A percentile compares a stretch with the other conserved stretches of the same genome.
phyloP scores from a whole-genome alignment of 176 grass and related monocot species.

The Olyra latifolia region DNA sequence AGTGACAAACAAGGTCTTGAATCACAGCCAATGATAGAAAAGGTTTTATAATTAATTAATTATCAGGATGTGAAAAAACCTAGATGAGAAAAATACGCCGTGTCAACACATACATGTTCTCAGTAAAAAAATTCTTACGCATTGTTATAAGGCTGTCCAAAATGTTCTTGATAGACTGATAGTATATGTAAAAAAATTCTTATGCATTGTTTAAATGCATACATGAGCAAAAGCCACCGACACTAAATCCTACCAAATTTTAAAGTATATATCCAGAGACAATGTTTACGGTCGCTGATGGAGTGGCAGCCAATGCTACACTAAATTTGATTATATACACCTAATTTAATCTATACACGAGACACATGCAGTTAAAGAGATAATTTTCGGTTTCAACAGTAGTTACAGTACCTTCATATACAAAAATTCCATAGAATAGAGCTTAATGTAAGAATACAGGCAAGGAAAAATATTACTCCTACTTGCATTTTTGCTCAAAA shows the following conservation, averaged over 20 bases:
- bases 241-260: not conserved
- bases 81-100: no score
- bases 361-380: not conserved
- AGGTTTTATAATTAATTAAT: not conserved
- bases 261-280: not conserved
- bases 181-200: no score
- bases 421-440: not conserved
- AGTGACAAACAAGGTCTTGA: not conserved
- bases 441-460: not conserved
- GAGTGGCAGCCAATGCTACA: not conserved
- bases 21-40: not conserved
- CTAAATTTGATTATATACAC: not conserved
- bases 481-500: not conserved
- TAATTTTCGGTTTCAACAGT: not conserved
- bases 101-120: no score
- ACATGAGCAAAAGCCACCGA: no score
- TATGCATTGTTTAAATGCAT: no score
- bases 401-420: not conserved
- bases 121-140: no score
- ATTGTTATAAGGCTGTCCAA: no score
- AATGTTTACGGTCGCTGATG: no score
- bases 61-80: not conserved
- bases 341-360: not conserved
- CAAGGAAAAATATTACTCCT: not conserved
- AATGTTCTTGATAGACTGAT: no score